These are phyloP conservation scores for Cicer pinnatifidum DNA, from an alignment of 306 rosid genomes.

Conservation along the genomic window DNA sequence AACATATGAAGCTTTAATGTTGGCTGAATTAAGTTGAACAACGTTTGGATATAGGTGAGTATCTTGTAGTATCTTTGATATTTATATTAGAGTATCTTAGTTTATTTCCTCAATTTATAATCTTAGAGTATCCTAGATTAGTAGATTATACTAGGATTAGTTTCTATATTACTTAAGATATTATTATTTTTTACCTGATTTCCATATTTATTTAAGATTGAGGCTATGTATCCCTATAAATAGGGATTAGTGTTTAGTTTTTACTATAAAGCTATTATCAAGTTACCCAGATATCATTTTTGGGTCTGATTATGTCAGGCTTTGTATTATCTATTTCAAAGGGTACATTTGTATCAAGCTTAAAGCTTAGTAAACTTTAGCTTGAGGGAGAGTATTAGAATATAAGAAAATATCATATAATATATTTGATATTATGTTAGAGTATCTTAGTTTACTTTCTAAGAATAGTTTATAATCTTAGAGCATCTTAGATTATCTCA, in stretches of 20 bases:
- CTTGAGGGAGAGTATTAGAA: not conserved
- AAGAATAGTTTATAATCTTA: constrained; percentile 5
- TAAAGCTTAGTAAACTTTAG: no score
- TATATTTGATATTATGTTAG: not conserved
- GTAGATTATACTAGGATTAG: not conserved
- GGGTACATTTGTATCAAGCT: no score
- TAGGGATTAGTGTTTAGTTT: not conserved
- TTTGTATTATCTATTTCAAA: no score
- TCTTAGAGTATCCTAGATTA: not conserved
- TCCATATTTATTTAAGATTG: not conserved
- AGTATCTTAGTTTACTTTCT: constrained; percentile 3
- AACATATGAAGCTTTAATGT: constrained; percentile 17
- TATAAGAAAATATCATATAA: not conserved
- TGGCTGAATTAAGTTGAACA: constrained; percentile 42
- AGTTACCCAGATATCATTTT: not conserved
- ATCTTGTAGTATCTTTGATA: not conserved
- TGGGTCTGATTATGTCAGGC: no score
- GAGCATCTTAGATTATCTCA: not conserved
- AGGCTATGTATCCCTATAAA: not conserved
- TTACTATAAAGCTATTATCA: not conserved
- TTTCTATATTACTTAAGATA: not conserved
- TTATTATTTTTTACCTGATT: not conserved
- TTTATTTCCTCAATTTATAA: constrained; percentile 2
- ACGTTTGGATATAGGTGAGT: not conserved
- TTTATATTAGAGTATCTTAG: not conserved